phyloP scores from a whole-genome alignment of 2,329 filamentous ascomycete genomes.

The Rhynchosporium agropyri region DNA sequence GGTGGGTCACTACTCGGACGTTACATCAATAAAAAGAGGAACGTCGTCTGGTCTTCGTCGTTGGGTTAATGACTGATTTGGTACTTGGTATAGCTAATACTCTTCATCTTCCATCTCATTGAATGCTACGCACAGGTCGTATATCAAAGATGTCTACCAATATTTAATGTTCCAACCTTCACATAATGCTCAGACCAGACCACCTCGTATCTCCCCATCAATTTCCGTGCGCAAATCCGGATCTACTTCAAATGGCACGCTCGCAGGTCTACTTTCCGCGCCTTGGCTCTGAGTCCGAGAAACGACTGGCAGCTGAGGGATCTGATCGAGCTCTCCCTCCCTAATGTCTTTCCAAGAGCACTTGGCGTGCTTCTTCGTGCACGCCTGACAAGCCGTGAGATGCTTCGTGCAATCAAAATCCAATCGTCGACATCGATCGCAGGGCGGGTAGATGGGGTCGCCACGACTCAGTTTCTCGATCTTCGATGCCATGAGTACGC shows the following conservation, averaged over 20 bases:
- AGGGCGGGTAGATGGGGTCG: constrained; percentile 77
- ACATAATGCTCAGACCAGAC: no score
- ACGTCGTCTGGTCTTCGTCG: no score
- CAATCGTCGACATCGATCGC: constrained; percentile 78
- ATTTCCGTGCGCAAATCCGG: background rate
- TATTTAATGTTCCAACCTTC: no score
- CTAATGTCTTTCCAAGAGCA: constrained; percentile 84
- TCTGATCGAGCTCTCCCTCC: constrained; percentile 60
- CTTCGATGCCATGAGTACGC: constrained; percentile 68
- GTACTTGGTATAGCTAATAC: no score
- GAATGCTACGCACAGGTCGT: no score
- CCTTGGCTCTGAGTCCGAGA: background rate
- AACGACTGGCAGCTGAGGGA: constrained; percentile 4
- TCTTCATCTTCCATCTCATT: no score
- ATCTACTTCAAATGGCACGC: background rate
- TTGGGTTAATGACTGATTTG: no score
- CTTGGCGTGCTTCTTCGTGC: constrained; percentile 87
- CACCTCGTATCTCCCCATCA: no score
- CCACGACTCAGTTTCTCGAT: constrained; percentile 77
- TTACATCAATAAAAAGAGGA: no score
- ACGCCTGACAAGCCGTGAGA: constrained; percentile 81
- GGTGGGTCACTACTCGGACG: no score
- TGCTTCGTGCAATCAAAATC: constrained; percentile 85
- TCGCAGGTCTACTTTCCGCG: background rate
- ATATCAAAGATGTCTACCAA: no score